Evolutionary conservation across 768 basidiomycete genomes (phyloP).

Genomic region (Suillus subalutaceus): DNA sequence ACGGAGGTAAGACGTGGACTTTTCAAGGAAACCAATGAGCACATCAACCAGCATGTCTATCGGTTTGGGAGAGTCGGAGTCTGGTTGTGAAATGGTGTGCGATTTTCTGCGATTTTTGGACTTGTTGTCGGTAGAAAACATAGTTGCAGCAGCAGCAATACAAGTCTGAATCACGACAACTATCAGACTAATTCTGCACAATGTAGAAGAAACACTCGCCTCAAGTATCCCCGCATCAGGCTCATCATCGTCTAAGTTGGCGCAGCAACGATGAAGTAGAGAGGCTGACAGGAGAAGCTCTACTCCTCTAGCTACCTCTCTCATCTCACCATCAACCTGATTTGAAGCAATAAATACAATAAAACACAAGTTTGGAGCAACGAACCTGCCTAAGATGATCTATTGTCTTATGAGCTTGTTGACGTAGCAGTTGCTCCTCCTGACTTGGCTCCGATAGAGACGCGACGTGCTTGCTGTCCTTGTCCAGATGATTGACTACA

Average conservation of each 20-base stretch:
- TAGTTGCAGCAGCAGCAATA: constrained; percentile 57
- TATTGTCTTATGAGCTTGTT: constrained; percentile 46
- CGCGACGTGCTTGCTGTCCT: constrained; percentile 69
- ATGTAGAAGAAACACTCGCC: constrained; percentile 39
- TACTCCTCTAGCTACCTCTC: constrained; percentile 55
- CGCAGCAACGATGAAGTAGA: constrained; percentile 73
- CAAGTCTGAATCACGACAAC: constrained; percentile 48
- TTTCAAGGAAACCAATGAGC: constrained; percentile 90
- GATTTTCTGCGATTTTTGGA: constrained; percentile 46
- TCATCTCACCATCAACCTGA: constrained; percentile 20
- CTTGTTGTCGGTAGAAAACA: constrained; percentile 47
- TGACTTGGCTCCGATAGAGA: constrained; percentile 55
- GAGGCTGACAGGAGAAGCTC: constrained; percentile 73
- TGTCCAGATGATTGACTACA: constrained; percentile 58
- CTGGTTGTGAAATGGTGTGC: constrained; percentile 26
- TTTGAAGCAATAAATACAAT: neutral
- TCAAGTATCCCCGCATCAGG: constrained; percentile 60
- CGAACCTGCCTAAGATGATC: constrained; percentile 49
- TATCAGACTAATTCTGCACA: neutral
- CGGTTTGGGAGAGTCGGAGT: constrained; percentile 51
- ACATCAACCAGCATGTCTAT: constrained; percentile 86
- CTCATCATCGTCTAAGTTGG: constrained; percentile 53
- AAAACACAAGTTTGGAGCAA: neutral
- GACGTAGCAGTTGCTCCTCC: constrained; percentile 50
- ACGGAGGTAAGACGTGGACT: constrained; percentile 78